phyloP scores from a whole-genome alignment of 2,329 filamentous ascomycete genomes.

The Coniochaeta prunicola region DNA sequence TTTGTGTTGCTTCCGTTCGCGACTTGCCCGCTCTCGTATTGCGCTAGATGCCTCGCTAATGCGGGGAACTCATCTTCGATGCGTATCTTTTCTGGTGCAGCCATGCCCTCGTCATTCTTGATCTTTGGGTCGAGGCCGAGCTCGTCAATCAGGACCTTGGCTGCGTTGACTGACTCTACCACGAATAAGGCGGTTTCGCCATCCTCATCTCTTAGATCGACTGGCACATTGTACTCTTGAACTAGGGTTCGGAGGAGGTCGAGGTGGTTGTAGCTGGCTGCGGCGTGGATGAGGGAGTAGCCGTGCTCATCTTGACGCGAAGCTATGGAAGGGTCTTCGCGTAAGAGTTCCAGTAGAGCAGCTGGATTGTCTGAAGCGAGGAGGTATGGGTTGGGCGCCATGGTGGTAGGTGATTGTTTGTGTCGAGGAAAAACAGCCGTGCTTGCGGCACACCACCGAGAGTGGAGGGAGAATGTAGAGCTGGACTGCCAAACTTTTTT shows the following conservation, averaged over 20 bases:
- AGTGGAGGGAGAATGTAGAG: not conserved
- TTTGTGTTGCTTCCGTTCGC: slow-evolving; percentile 4
- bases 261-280: slow-evolving; percentile 84
- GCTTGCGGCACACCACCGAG: not conserved
- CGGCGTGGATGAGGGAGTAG: slow-evolving; percentile 90
- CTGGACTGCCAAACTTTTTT: slow-evolving; percentile 1
- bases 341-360: slow-evolving; percentile 66
- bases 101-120: slow-evolving; percentile 67
- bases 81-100: slow-evolving; percentile 72
- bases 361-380: slow-evolving; percentile 77
- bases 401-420: slow-evolving; percentile 14
- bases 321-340: slow-evolving; percentile 67
- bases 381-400: slow-evolving; percentile 59
- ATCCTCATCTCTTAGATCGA: slow-evolving; percentile 83
- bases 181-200: slow-evolving; percentile 92
- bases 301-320: slow-evolving; percentile 80
- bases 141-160: slow-evolving; percentile 74
- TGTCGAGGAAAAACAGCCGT: not conserved
- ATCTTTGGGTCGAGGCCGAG: slow-evolving; percentile 61
- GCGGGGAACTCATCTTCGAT: slow-evolving; percentile 68
- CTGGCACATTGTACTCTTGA: slow-evolving; percentile 66
- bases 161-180: slow-evolving; percentile 74
- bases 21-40: slow-evolving; percentile 16
- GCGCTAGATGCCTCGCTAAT: slow-evolving; percentile 63
- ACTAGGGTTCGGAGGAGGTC: slow-evolving; percentile 72